These are phyloP conservation scores for Platanthera zijinensis DNA, from an alignment of 106 monocot genomes.

Conservation along the genomic window DNA sequence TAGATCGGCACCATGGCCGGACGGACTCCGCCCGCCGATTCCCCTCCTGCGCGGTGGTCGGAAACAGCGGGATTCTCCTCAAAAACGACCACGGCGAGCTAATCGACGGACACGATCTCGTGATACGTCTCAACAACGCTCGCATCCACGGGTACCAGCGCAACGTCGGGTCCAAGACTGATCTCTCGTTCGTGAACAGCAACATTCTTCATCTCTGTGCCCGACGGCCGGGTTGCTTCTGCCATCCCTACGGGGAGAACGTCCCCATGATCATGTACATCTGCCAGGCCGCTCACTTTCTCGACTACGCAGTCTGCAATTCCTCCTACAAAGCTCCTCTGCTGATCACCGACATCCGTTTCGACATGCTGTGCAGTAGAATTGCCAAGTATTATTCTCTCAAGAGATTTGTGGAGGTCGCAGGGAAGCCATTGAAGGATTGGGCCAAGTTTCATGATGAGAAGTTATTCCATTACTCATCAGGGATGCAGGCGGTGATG, in stretches of 20 bases:
- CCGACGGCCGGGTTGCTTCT: constrained; percentile 36
- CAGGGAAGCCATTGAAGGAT: constrained; percentile 33
- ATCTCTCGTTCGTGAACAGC: constrained; percentile 68
- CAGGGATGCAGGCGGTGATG: constrained; percentile 75
- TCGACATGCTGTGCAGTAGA: constrained; percentile 51
- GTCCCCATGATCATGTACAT: constrained; percentile 69
- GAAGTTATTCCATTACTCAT: constrained; percentile 64
- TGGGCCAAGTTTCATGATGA: constrained; percentile 43
- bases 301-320: constrained; percentile 56
- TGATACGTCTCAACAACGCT: constrained; percentile 73
- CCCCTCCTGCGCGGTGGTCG: constrained; percentile 48
- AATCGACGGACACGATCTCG: constrained; percentile 59
- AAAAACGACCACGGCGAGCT: constrained; percentile 30
- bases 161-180: constrained; percentile 54
- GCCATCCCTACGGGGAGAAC: constrained; percentile 56
- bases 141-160: constrained; percentile 24
- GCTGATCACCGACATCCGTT: constrained; percentile 47
- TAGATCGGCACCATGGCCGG: constrained; percentile 20
- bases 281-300: constrained; percentile 65
- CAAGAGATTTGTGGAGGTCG: constrained; percentile 37
- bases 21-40: not conserved
- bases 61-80: constrained; percentile 74
- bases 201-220: constrained; percentile 72
- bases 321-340: constrained; percentile 25
- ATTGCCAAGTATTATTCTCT: constrained; percentile 72